Conservation (phyloP, 1,284 basidiomycete genomes). For the Trichosporon ovoides region DNA sequence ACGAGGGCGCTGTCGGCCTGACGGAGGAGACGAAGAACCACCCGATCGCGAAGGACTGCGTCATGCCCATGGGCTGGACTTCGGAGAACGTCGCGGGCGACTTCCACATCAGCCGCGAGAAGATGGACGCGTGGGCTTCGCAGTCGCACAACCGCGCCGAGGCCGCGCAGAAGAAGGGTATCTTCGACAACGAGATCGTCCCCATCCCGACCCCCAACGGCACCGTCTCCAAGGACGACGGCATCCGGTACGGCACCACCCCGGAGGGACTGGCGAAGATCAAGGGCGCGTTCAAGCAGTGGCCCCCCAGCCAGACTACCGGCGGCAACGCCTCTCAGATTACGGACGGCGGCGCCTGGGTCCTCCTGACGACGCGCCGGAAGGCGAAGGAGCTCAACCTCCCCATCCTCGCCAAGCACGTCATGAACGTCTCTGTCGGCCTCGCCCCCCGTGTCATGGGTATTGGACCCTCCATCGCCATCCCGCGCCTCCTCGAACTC, state of each 20-base stretch:
- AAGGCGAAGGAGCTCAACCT: conserved; percentile 82
- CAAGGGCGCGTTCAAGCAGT: conserved; percentile 84
- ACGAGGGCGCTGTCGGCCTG: conserved; percentile 29
- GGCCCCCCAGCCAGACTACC: conserved; percentile 76
- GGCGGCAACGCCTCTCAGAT: conserved; percentile 81
- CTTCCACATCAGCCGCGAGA: conserved; percentile 71
- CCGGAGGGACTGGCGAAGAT: conserved; percentile 78
- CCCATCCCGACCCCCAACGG: conserved; percentile 59
- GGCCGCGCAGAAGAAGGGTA: conserved; percentile 83
- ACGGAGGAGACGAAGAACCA: conserved; percentile 69
- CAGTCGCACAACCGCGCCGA: conserved; percentile 57
- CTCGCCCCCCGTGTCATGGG: conserved; percentile 84
- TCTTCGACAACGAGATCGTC: conserved; percentile 87
- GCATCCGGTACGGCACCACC: conserved; percentile 86
- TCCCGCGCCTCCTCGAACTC: conserved; percentile 64
- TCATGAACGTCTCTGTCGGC: conserved; percentile 70
- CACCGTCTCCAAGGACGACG: conserved; percentile 63
- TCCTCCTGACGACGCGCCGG: conserved; percentile 78
- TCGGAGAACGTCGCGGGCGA: conserved; percentile 92
- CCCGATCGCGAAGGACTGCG: conserved; percentile 80
- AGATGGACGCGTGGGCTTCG: conserved; percentile 80
- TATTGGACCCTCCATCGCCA: conserved; percentile 79
- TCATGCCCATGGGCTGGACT: conserved; percentile 93
- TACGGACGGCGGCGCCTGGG: conserved; percentile 92
- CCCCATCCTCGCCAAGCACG: conserved; percentile 88